Base-by-base conservation (phyloP, 2,329 filamentous ascomycete species). In the Fusarium heterosporum region DNA sequence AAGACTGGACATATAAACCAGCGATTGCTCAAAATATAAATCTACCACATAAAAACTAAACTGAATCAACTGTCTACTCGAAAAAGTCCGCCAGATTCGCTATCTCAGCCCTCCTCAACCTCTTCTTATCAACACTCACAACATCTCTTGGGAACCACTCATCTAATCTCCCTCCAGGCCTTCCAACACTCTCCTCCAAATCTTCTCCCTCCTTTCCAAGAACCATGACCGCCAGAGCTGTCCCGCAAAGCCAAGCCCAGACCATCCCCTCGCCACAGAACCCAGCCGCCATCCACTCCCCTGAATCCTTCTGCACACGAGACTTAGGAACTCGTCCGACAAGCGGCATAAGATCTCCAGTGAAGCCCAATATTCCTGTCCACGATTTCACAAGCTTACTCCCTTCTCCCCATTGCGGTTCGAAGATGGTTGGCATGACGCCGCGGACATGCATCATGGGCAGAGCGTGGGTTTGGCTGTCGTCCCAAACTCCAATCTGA, bases 251-350 rank as follows among this genome's bases (percentile, higher is more conserved):
- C 83, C 84, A 86, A 4, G 83, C 80, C 77, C 80, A 83, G 4
- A 82, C 81, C 83, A 86, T 85, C 6, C 84, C 84, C 41, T 85
- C 81, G 14, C 84, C 84, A 41, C 76, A 79, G 68, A 82, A 86
- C 2, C 83, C 84, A 1, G 81, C 83, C 3, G 81, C 77, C n/a
- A 85, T 77, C 83, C 83, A 87, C 69, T 86, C 83, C 3, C 80
- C 80, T 1, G 73, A 64, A 0, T 47, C 55, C 6, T 55, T 58
- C 1, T 54, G 64, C 9, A 30, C 55, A 68, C 55, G 22, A 48
- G 51, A 72, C 2, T 76, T 78, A 1, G 81, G 61, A 1, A 85
- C 72, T n/a, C 73, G 70, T 0, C 84, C 85, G 2, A 87, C 84
- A 39, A 86, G 79, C 0, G 85, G 85, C 28, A 84, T 73, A 12